Percentiles rank a stretch among this genome's conserved stretches.
Conservation (phyloP, 176 grass and related monocot species). For the maize (Zea mays) region DNA sequence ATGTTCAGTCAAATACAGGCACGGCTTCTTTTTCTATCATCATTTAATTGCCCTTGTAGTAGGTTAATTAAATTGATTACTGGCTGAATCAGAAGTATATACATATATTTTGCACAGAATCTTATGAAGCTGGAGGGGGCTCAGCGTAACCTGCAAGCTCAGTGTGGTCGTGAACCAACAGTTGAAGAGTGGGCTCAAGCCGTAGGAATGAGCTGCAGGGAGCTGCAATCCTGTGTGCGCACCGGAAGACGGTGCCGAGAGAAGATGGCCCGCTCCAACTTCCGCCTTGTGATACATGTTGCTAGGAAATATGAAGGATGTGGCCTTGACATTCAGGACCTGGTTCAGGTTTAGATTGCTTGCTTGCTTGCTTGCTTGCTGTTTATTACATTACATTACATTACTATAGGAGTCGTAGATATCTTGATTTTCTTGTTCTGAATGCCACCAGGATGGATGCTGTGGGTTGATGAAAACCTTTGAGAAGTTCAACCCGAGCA, state of each 20-base stretch:
- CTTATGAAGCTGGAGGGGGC: constrained; percentile 71
- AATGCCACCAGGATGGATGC: constrained; percentile 63
- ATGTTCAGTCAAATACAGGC: constrained; percentile 71
- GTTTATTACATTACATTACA: no score
- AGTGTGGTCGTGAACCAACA: constrained; percentile 61
- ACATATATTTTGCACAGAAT: constrained; percentile 24
- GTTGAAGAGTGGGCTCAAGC: constrained; percentile 66
- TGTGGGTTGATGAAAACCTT: constrained; percentile 83
- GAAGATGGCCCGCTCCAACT: constrained; percentile 76
- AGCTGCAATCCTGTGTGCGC: constrained; percentile 49
- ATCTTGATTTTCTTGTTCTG: no score
- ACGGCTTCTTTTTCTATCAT: constrained; percentile 16
- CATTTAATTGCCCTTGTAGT: neutral
- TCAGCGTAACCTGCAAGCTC: constrained; percentile 48
- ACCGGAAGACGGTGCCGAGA: constrained; percentile 56
- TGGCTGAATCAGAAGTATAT: constrained; percentile 20
- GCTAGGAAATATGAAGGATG: constrained; percentile 73
- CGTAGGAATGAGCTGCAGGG: constrained; percentile 67
- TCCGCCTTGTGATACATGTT: constrained; percentile 76
- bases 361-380: neutral
- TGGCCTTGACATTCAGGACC: constrained; percentile 65
- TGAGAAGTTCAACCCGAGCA: constrained; percentile 82
- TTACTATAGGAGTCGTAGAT: no score
- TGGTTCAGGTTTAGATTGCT: constrained; percentile 57
- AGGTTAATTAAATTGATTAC: neutral